A percentile compares a stretch with the other conserved stretches of the same genome.
Evolutionary conservation across 75 land plant species (phyloP).

Genomic region (Sequoia sempervirens): DNA sequence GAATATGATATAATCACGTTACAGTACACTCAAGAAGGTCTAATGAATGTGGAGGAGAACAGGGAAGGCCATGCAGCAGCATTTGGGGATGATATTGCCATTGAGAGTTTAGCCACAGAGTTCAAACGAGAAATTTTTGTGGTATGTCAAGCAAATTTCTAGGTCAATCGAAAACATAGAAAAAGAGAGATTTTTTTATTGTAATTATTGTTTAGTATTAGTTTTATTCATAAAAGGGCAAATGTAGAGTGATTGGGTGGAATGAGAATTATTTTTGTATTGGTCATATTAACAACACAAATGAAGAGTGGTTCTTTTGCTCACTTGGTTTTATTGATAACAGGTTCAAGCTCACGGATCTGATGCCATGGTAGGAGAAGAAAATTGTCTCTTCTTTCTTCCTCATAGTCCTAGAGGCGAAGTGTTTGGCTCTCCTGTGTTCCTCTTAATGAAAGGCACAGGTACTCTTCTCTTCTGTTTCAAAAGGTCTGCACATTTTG

Average conservation of each 20-base stretch:
- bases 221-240: neutral
- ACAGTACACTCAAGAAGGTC: slow-evolving; percentile 85
- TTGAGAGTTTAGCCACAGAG: slow-evolving; percentile 80
- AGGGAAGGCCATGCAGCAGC: slow-evolving; percentile 78
- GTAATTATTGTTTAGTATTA: too few relatives aligned
- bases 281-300: neutral
- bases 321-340: neutral
- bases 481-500: neutral
- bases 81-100: slow-evolving; percentile 91
- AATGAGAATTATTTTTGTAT: too few relatives aligned
- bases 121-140: slow-evolving; percentile 80
- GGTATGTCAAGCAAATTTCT: slow-evolving; percentile 29
- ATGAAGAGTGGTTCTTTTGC: neutral
- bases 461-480: slow-evolving; percentile 28
- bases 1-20: slow-evolving; percentile 79
- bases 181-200: too few relatives aligned
- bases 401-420: slow-evolving; percentile 77
- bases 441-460: slow-evolving; percentile 91
- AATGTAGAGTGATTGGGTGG: too few relatives aligned
- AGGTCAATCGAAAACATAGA: neutral
- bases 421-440: slow-evolving; percentile 59
- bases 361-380: slow-evolving; percentile 86
- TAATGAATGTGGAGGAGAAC: slow-evolving; percentile 72
- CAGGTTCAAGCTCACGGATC: slow-evolving; percentile 90
- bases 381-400: slow-evolving; percentile 80